Evolutionary conservation across 148 eudicot genomes (phyloP).

Genomic region (Agrostemma githago): DNA sequence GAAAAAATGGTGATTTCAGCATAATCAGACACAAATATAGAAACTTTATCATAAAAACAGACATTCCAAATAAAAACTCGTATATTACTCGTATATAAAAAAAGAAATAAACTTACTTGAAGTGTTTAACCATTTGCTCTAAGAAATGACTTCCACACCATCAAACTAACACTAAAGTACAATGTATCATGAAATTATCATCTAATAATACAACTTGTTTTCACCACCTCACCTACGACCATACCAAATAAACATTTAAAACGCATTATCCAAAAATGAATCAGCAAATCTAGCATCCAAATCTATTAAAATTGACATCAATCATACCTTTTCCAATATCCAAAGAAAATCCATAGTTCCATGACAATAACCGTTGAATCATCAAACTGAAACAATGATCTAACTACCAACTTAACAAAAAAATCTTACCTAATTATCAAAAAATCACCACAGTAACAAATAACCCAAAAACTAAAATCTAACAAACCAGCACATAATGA

Average conservation of each 20-base stretch:
- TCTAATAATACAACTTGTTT: not conserved
- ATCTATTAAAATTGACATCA: not conserved
- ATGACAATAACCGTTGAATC: not conserved
- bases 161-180: not conserved
- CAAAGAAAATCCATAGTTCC: not conserved
- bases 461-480: not conserved
- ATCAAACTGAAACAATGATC: not conserved
- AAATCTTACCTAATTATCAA: not conserved
- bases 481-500: slow-evolving; percentile 2
- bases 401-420: not conserved
- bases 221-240: not conserved
- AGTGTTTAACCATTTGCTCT: not conserved
- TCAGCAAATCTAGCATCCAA: not conserved
- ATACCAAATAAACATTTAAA: not conserved
- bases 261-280: not conserved
- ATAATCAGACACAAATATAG: too few species aligned
- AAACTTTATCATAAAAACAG: too few species aligned
- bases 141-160: not conserved
- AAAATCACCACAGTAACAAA: not conserved
- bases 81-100: too few species aligned
- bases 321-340: not conserved
- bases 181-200: not conserved
- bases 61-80: too few species aligned
- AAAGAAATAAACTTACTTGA: not conserved
- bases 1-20: too few species aligned